A percentile compares a stretch with the other conserved stretches of the same genome.
Evolutionary conservation across 345 rosid species (phyloP).

Genomic region (Reutealis trisperma): DNA sequence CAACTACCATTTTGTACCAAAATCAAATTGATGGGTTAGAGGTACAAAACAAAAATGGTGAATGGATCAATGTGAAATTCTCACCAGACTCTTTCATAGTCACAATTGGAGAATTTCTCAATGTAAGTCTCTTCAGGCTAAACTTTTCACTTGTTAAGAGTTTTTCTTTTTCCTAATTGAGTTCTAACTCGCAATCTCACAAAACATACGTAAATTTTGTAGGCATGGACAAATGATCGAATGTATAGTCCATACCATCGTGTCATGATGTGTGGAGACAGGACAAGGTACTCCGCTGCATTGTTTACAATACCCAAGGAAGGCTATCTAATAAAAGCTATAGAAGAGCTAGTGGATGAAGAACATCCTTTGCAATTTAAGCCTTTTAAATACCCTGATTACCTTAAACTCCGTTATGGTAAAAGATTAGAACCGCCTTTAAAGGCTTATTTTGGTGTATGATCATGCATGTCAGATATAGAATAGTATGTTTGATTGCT

Average conservation of each 20-base stretch:
- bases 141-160: background rate
- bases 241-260: constrained; percentile 36
- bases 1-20: constrained; percentile 57
- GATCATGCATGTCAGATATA: background rate
- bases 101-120: constrained; percentile 56
- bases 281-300: constrained; percentile 34
- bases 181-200: too few species aligned
- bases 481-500: too few species aligned
- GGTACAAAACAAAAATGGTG: constrained; percentile 45
- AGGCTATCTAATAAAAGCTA: constrained; percentile 9
- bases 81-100: constrained; percentile 51
- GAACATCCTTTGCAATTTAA: constrained; percentile 15
- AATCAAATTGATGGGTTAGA: constrained; percentile 55
- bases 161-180: too few species aligned
- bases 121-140: constrained; percentile 32
- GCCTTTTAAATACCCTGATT: constrained; percentile 15
- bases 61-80: constrained; percentile 44
- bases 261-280: constrained; percentile 41
- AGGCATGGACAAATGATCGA: constrained; percentile 39
- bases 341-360: constrained; percentile 19
- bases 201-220: background rate
- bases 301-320: constrained; percentile 27
- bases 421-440: background rate
- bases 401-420: background rate
- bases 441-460: background rate